Conservation (phyloP, 106 monocot species). For the Dioscorea alata region DNA sequence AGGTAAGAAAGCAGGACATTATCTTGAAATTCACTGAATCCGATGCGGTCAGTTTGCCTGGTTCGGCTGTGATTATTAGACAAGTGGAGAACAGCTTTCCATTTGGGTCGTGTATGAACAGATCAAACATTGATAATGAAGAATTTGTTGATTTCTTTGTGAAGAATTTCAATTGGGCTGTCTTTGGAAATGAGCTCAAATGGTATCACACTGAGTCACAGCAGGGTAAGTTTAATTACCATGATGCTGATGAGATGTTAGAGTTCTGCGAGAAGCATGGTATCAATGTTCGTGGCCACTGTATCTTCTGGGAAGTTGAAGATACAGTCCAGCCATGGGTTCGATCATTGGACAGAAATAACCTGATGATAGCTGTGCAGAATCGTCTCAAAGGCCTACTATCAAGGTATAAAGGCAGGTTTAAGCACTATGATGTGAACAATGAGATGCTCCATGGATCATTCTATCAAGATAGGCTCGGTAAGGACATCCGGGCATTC, state of each 20-base stretch:
- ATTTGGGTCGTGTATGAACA: conserved; percentile 68
- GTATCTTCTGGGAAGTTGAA: conserved; percentile 94
- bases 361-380: conserved; percentile 52
- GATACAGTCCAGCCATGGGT: conserved; percentile 80
- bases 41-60: background rate
- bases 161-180: conserved; percentile 93
- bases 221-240: conserved; percentile 65
- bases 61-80: conserved; percentile 46
- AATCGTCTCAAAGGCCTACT: conserved; percentile 59
- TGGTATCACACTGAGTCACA: conserved; percentile 82
- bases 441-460: conserved; percentile 99
- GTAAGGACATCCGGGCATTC: conserved; percentile 65
- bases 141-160: conserved; percentile 80
- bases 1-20: conserved; percentile 65
- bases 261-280: conserved; percentile 60
- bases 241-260: conserved; percentile 81
- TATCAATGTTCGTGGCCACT: conserved; percentile 60
- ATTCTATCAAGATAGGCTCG: conserved; percentile 72
- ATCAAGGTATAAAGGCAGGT: conserved; percentile 64
- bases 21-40: conserved; percentile 40
- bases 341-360: conserved; percentile 41
- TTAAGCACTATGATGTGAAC: conserved; percentile 86
- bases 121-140: conserved; percentile 82
- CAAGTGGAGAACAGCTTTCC: conserved; percentile 81
- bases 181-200: conserved; percentile 94